Evolutionary conservation across 345 rosid genomes (phyloP), one percentile per base, ranked within the genome.

Genomic region (Lumnitzera racemosa): DNA sequence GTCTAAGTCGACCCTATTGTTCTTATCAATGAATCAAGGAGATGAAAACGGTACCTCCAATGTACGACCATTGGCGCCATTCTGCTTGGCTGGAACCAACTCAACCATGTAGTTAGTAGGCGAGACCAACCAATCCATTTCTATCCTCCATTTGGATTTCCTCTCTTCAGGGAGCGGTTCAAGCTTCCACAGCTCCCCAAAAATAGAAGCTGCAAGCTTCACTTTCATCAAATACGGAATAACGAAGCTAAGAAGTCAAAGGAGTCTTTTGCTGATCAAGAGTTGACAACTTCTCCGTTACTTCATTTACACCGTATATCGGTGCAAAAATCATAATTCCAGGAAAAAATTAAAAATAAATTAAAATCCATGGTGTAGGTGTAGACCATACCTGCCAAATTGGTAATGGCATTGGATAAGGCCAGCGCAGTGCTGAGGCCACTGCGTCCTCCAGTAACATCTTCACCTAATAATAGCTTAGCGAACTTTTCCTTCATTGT

Each of bases 181-280:
- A 67, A 94, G 64, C 72, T 94, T 94, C 99, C 97, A 89, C 15
- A 87, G 71, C 78, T 94, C 99, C 53, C 99, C 99, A n/a, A 94
- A 94, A 58, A 90, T 71, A 2, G 96, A 81, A 16, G 86, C 97
- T 94, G 71, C 65, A 74, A 58, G 69, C 61, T 46, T 20, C 46
- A 52, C 43, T 47, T 55, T 15, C 41, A 15, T 51, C 52, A 49
- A 12, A 24, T 60, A 17, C 12, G 24, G 2, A 12, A 51, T 15
- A 51, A 16, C 17, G 55, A 13, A 52, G 13, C 25, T 17, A 52
- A 52, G 55, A 52, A 52, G 27, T 2, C 25, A 52, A 27, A 52
- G 10, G 43, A 3, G 10, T 36, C 1, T 36, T 36, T 5, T 5
- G 11, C 43, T 36, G 43, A 36, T 36, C 43, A 36, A 36, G 43